phyloP scores from a whole-genome alignment of 352 stramenopile genomes.

The Aphanomyces cochlioides region DNA sequence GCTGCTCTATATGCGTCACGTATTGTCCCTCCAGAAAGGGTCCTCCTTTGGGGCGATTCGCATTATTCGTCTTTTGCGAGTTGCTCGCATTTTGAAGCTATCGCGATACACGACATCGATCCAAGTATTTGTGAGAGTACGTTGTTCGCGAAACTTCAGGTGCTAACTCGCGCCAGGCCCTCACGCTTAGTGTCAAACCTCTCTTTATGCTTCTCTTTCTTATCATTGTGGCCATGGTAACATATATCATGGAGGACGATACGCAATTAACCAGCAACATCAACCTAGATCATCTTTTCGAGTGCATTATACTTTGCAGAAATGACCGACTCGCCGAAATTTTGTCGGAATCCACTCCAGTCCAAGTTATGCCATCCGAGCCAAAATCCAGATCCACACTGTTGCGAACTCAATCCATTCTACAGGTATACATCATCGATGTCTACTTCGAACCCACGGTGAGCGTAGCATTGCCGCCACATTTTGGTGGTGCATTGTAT shows the following conservation, averaged over 20 bases:
- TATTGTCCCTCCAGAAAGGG: constrained; percentile 39
- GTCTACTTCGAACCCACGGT: not conserved
- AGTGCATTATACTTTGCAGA: constrained; percentile 83
- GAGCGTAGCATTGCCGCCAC: constrained; percentile 59
- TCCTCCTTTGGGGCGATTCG: constrained; percentile 66
- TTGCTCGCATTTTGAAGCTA: constrained; percentile 84
- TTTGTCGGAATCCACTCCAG: constrained; percentile 42
- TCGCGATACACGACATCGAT: constrained; percentile 83
- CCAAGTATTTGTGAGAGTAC: constrained; percentile 53
- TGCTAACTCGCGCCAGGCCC: constrained; percentile 42
- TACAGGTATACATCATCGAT: constrained; percentile 1
- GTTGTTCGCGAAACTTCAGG: not conserved
- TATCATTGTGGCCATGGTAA: constrained; percentile 69
- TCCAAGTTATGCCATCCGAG: constrained; percentile 16
- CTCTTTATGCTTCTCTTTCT: constrained; percentile 86
- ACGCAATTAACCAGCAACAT: no score
- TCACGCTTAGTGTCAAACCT: constrained; percentile 67
- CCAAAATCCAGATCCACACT: not conserved
- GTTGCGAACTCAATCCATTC: constrained; percentile 23
- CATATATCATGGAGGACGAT: not conserved
- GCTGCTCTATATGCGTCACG: not conserved
- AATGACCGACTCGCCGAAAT: constrained; percentile 46
- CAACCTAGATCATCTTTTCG: constrained; percentile 61
- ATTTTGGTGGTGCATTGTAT: constrained; percentile 89
- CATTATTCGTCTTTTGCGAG: constrained; percentile 77